Conservation (phyloP, 2,329 filamentous ascomycete species). For the Pseudogymnoascus sp. region DNA sequence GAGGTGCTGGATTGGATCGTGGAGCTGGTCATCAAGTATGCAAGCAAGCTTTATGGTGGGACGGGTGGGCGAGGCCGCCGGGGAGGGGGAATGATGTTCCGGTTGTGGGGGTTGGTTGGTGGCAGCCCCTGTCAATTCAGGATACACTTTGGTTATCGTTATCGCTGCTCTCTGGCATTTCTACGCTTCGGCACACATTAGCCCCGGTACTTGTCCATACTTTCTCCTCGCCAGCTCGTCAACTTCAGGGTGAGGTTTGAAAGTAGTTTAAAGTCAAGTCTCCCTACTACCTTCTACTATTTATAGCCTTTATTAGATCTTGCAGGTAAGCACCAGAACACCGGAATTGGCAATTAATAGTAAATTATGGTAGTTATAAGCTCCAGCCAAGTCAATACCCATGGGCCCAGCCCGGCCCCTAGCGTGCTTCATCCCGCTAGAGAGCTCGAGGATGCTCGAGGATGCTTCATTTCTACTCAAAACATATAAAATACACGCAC, state of each 20-base stretch:
- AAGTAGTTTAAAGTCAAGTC: too few relatives aligned
- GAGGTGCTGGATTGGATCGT: conserved; percentile 3
- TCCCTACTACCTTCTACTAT: too few relatives aligned
- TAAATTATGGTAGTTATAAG: not conserved
- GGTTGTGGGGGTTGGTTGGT: not conserved
- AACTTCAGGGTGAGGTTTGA: too few relatives aligned
- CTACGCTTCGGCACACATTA: too few relatives aligned
- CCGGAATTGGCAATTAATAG: not conserved
- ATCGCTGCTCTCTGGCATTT: too few relatives aligned
- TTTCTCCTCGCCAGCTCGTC: too few relatives aligned
- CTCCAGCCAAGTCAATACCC: not conserved
- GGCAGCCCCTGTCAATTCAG: not conserved
- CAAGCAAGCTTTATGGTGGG: not conserved
- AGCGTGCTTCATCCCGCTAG: not conserved
- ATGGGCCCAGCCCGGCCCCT: not conserved
- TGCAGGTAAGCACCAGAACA: too few relatives aligned
- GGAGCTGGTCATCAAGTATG: not conserved
- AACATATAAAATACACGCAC: not conserved
- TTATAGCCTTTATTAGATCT: too few relatives aligned
- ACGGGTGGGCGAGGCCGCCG: not conserved
- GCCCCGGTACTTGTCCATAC: too few relatives aligned
- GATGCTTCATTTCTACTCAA: not conserved
- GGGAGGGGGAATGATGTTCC: not conserved
- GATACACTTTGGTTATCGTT: too few relatives aligned
- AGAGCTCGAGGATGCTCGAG: not conserved